Evolutionary conservation across 208 protist species (phyloP), one percentile per base, ranked within the genome.

Genomic region (Wallacemonas rigidus): DNA sequence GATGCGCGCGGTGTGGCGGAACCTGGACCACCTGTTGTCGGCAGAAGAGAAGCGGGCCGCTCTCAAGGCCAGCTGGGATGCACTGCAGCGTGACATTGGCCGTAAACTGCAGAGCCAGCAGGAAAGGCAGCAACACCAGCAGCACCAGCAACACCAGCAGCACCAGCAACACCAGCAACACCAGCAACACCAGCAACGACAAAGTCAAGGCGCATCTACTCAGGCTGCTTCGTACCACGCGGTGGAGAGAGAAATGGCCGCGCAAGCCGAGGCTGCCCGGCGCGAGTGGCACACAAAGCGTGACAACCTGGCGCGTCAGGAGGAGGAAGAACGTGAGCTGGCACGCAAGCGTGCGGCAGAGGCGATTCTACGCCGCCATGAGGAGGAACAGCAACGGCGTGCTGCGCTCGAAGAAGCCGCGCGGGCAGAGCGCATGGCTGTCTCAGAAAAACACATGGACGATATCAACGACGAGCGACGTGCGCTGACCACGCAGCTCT

Each of bases 391-490:
- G 38, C 54, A 11, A 39, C 61, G 45, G 2, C 60, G 60, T 2
- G 48, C 41, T 45, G 53, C 45, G 43, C 15, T 53, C 7, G 71
- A 60, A 9, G 26, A 48, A 36, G 48, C 54, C 51, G 53, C 53
- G 6, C 36, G 56, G 44, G 60, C 51, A 3, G 26, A 65, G 55
- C 69, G 50, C 53, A 58, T 35, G 38, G 41, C 54, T 9, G 65
- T 57, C 51, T 11, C 36, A 2, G 14, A 48, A 58, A 50, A 70
- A 1, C 79, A 86, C 57, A 74, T 77, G 60, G 77, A 89, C 1
- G 67, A 69, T 1, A 51, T 93, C 63, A 2, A 83, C 39, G 74
- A 85, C 44, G 87, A 92, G 68, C 79, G 79, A 2, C 76, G 85
- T 4, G 17, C 75, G 58, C 67, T 95, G 36, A 81, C 85, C 63